Conservation (phyloP, 1,284 basidiomycete species). For the Exobasidium rhododendri region DNA sequence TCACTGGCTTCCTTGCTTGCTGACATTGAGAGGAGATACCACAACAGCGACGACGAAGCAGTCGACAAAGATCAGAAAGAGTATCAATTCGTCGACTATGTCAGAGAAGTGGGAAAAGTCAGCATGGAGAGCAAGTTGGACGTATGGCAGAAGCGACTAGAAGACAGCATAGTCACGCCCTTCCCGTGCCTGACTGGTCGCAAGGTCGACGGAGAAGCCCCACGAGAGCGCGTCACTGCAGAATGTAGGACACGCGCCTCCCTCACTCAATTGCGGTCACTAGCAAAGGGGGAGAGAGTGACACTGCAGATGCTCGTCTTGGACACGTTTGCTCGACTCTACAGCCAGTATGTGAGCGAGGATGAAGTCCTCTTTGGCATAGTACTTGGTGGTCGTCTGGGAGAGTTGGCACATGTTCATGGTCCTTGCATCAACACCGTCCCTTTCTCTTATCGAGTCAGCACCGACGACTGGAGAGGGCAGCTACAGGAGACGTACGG, state of each 20-base stretch:
- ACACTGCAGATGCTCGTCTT: conserved; percentile 41
- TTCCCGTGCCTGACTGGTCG: conserved; percentile 40
- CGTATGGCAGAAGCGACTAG: conserved; percentile 33
- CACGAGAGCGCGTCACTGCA: background rate
- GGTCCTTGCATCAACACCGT: conserved; percentile 49
- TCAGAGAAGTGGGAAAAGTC: conserved; percentile 28
- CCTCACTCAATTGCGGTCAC: background rate
- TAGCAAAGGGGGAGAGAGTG: conserved; percentile 24
- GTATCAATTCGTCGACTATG: background rate
- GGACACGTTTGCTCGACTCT: conserved; percentile 26
- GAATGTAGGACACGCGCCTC: background rate
- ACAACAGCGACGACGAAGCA: background rate
- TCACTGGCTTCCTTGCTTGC: conserved; percentile 30
- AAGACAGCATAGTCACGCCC: conserved; percentile 27
- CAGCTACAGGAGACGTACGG: background rate
- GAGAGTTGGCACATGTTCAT: conserved; percentile 34
- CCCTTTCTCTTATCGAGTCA: conserved; percentile 29
- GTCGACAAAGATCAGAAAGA: background rate
- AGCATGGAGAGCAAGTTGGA: background rate
- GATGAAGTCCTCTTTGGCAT: conserved; percentile 38
- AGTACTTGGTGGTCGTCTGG: conserved; percentile 41
- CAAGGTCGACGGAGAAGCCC: conserved; percentile 14
- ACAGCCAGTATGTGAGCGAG: conserved; percentile 39
- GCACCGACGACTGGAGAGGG: conserved; percentile 1
- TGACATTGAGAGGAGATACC: conserved; percentile 14